Percentiles rank a stretch among this genome's conserved stretches.
phyloP scores from a whole-genome alignment of 192 early-diverging fungal genomes.

The Rhizophagus clarus region DNA sequence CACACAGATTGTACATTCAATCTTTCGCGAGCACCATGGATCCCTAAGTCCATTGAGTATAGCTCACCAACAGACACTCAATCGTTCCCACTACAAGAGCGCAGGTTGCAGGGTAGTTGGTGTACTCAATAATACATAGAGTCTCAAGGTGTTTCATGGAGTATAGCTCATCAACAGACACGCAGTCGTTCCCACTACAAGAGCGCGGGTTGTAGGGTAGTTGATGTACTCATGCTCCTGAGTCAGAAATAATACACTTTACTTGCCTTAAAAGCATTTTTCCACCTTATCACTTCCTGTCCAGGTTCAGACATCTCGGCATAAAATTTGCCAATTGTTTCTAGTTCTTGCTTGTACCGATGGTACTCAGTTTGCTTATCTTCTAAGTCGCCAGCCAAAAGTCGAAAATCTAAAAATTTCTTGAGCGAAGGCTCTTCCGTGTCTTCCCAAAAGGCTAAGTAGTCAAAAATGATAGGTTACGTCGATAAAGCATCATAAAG shows the following conservation, averaged over 20 bases:
- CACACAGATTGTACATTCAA: constrained; percentile 22
- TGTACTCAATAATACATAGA: constrained; percentile 13
- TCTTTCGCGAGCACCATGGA: constrained; percentile 20
- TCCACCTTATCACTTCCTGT: constrained; percentile 27
- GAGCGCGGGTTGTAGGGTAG: not conserved
- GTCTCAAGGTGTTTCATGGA: constrained; percentile 12
- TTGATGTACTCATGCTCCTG: not conserved
- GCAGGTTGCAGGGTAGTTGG: constrained; percentile 23
- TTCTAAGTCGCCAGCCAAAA: constrained; percentile 31
- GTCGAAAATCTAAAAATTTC: constrained; percentile 33
- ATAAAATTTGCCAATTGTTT: constrained; percentile 28
- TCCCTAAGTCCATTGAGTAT: constrained; percentile 19
- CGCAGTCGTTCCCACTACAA: no score
- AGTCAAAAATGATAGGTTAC: not conserved
- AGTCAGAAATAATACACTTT: not conserved
- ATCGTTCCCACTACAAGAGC: no score
- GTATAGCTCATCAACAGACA: not conserved
- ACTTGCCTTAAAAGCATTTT: constrained; percentile 34
- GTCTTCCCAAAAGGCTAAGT: constrained; percentile 33
- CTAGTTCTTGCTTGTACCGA: constrained; percentile 19
- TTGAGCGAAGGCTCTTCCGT: constrained; percentile 6
- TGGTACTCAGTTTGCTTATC: constrained; percentile 14
- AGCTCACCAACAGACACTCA: no score
- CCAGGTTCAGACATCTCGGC: constrained; percentile 28
- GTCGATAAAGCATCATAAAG: not conserved